A percentile compares a stretch with the other conserved stretches of the same genome.
phyloP scores from a whole-genome alignment of 1,284 basidiomycete genomes.

The Moesziomyces sp. region DNA sequence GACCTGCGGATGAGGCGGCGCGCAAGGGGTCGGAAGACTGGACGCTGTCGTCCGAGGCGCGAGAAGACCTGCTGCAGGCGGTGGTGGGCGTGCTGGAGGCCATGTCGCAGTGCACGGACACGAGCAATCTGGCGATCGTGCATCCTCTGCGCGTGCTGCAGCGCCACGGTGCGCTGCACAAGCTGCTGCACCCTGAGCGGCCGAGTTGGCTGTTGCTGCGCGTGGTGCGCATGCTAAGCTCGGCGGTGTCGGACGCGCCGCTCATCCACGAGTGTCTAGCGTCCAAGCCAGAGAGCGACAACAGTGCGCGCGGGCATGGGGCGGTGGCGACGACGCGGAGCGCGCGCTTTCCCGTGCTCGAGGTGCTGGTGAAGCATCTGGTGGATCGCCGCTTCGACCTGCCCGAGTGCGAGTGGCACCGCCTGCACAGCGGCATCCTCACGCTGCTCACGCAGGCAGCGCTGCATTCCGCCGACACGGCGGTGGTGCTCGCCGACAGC shows the following conservation, averaged over 20 bases:
- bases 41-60: constrained; percentile 16
- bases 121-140: constrained; percentile 6
- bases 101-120: constrained; percentile 22
- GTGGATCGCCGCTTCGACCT: constrained; percentile 53
- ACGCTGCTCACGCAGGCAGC: constrained; percentile 44
- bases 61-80: constrained; percentile 31
- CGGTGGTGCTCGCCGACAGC: constrained; percentile 50
- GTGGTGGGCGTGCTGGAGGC: constrained; percentile 25
- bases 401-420: constrained; percentile 36
- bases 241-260: constrained; percentile 24
- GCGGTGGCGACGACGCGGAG: constrained; percentile 11
- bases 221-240: constrained; percentile 31
- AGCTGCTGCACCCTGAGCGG: constrained; percentile 34
- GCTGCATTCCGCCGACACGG: constrained; percentile 39
- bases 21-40: constrained; percentile 1
- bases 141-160: constrained; percentile 26
- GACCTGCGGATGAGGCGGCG: too few species aligned
- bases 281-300: constrained; percentile 6
- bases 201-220: constrained; percentile 17
- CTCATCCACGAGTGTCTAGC: constrained; percentile 42
- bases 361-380: constrained; percentile 55
- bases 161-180: constrained; percentile 29
- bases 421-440: constrained; percentile 32
- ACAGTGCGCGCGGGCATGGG: not conserved
- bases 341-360: constrained; percentile 50